Evolutionary conservation across 495 filamentous ascomycete species (phyloP), one percentile per base, ranked within the genome.

Genomic region (Emericellopsis terricola): DNA sequence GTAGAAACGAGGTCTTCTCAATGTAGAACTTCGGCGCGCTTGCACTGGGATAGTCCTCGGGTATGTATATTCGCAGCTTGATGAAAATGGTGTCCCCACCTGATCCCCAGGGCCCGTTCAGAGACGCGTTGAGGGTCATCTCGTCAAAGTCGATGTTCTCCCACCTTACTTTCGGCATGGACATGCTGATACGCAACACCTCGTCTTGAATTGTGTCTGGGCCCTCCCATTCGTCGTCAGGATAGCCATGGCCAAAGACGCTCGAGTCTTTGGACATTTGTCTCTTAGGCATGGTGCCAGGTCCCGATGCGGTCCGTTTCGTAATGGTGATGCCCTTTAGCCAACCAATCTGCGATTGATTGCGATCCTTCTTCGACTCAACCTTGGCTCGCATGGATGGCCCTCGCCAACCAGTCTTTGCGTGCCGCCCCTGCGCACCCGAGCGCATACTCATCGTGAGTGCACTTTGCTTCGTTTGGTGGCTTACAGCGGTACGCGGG

Each of bases 281-380:
- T 31, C 55, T 49, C 33, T 41, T 42, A 11, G 59, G 42, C 8
- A 50, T 47, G 20, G 45, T 28, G 0, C 33, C 33, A 26, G 23
- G 23, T 6, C 23, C 23, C 23, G 23, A 26, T 11, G 53, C 41
- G 32, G 65, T 65, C 34, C 64, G 57, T 41, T 76, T 76, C 17
- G 60, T 69, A 45, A 94, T 85, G 40, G 82, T 89, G 27, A 94
- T 82, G 19, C 84, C 83, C 38, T 74, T 81, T 81, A 94, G 92
- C 86, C 86, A 94, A 10, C 73, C 67, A 38, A 94, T 87, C 21
- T 69, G 83, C 13, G 61, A 52, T 8, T 56, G 50, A 43, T 84
- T 82, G n/a, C 65, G 60, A 30, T 76, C 65, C 33, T 69, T 73
- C 32, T 59, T 56, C 10, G 62, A 33, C 23, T 55, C 61, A 15